Evolutionary conservation across 352 stramenopile species (phyloP).

Genomic region (Phytophthora syringae): DNA sequence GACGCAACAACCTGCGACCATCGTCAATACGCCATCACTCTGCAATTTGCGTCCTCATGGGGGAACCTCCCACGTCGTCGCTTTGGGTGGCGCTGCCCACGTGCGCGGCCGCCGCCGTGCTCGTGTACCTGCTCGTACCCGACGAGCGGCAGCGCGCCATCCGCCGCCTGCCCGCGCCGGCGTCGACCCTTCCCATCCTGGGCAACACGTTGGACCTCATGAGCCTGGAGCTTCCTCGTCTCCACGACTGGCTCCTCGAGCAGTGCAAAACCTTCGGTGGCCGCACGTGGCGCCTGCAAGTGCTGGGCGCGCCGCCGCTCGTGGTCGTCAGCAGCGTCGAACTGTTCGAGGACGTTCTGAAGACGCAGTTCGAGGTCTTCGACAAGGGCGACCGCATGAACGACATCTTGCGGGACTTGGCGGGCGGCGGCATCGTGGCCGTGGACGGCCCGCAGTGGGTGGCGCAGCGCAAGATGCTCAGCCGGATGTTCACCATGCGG

Average conservation of each 20-base stretch:
- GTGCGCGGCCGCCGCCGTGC: slow-evolving; percentile 22
- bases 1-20: not conserved
- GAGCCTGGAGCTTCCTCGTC: slow-evolving; percentile 41
- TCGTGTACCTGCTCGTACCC: slow-evolving; percentile 29
- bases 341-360: slow-evolving; percentile 51
- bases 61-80: slow-evolving; percentile 3
- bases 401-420: slow-evolving; percentile 49
- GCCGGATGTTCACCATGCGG: slow-evolving; percentile 78
- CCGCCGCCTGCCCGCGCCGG: slow-evolving; percentile 31
- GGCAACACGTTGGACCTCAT: slow-evolving; percentile 56
- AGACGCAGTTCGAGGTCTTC: slow-evolving; percentile 75
- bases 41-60: not conserved
- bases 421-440: slow-evolving; percentile 65
- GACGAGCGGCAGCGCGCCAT: slow-evolving; percentile 38
- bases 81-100: slow-evolving; percentile 24
- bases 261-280: slow-evolving; percentile 46
- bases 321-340: slow-evolving; percentile 48
- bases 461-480: slow-evolving; percentile 72
- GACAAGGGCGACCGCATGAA: slow-evolving; percentile 60
- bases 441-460: slow-evolving; percentile 57
- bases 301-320: slow-evolving; percentile 42
- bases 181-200: slow-evolving; percentile 47
- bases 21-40: not conserved
- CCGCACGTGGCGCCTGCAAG: slow-evolving; percentile 43
- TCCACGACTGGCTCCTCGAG: slow-evolving; percentile 58